Percentiles rank a stretch among this genome's conserved stretches.
Conservation (phyloP, 192 early-diverging fungal species). For the Funneliformis geosporum region DNA sequence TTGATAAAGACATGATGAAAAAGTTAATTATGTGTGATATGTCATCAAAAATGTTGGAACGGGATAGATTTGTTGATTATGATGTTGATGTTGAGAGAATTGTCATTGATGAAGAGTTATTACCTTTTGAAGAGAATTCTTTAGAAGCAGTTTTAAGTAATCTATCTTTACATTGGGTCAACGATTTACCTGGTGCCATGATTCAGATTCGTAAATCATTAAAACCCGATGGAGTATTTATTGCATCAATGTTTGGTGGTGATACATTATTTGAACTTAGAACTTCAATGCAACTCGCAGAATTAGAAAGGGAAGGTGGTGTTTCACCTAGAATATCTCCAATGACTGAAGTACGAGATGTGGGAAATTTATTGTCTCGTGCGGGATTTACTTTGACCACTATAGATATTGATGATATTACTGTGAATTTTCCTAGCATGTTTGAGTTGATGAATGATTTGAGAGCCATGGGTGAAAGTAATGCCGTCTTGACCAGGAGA, state of each 20-base stretch:
- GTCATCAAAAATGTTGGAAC: slow-evolving; percentile 59
- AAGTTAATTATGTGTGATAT: slow-evolving; percentile 87
- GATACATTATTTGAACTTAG: slow-evolving; percentile 97
- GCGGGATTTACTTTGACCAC: slow-evolving; percentile 90
- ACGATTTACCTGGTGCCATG: slow-evolving; percentile 88
- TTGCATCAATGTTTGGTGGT: slow-evolving; percentile 92
- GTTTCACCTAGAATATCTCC: slow-evolving; percentile 88
- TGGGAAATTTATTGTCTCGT: slow-evolving; percentile 76
- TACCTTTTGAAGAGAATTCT: slow-evolving; percentile 80
- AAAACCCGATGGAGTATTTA: slow-evolving; percentile 91
- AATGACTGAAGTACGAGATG: slow-evolving; percentile 79
- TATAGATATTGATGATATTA: slow-evolving; percentile 90
- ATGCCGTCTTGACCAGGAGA: slow-evolving; percentile 74
- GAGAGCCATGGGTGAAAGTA: slow-evolving; percentile 91
- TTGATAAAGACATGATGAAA: slow-evolving; percentile 81
- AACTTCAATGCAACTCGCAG: slow-evolving; percentile 87
- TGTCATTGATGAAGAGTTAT: slow-evolving; percentile 82
- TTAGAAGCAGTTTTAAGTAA: slow-evolving; percentile 88
- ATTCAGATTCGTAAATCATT: slow-evolving; percentile 80
- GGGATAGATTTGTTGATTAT: slow-evolving; percentile 56
- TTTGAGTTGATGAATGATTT: slow-evolving; percentile 91
- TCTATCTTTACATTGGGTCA: slow-evolving; percentile 92
- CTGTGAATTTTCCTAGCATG: slow-evolving; percentile 88
- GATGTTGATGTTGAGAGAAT: slow-evolving; percentile 74
- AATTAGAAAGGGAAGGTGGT: slow-evolving; percentile 88